phyloP scores from a whole-genome alignment of 179 eudicot species.

The Silene coronaria region DNA sequence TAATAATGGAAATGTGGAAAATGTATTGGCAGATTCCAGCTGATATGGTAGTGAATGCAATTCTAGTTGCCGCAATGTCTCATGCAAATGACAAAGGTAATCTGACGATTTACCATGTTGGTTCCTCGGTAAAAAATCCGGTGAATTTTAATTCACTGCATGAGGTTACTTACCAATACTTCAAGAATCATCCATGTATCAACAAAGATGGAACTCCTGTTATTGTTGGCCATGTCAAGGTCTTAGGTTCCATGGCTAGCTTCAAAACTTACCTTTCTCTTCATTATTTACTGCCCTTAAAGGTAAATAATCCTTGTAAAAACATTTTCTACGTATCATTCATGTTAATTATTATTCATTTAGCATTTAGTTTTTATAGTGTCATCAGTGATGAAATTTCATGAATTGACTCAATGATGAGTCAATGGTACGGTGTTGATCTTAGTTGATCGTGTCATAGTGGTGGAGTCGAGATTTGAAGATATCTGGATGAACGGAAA shows the following conservation, averaged over 20 bases:
- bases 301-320: conserved; percentile 33
- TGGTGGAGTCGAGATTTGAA: too few species aligned
- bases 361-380: not conserved
- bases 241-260: conserved; percentile 55
- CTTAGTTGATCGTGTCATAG: too few species aligned
- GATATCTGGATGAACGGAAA: too few species aligned
- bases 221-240: conserved; percentile 47
- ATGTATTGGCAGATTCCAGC: conserved; percentile 62
- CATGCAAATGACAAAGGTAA: conserved; percentile 39
- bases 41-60: conserved; percentile 87
- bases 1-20: too few species aligned
- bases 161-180: conserved; percentile 39
- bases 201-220: conserved; percentile 69
- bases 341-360: too few species aligned
- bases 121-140: conserved; percentile 68
- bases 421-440: too few species aligned
- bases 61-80: conserved; percentile 57
- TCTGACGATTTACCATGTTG: conserved; percentile 55
- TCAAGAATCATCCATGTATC: conserved; percentile 61
- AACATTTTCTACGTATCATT: too few species aligned
- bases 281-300: conserved; percentile 65
- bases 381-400: not conserved
- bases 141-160: conserved; percentile 28
- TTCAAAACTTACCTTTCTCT: conserved; percentile 61
- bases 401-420: too few species aligned